Evolutionary conservation across 169 alveolate species (phyloP), one percentile per base, ranked within the genome.

Genomic region (Plasmodium chabaudi): DNA sequence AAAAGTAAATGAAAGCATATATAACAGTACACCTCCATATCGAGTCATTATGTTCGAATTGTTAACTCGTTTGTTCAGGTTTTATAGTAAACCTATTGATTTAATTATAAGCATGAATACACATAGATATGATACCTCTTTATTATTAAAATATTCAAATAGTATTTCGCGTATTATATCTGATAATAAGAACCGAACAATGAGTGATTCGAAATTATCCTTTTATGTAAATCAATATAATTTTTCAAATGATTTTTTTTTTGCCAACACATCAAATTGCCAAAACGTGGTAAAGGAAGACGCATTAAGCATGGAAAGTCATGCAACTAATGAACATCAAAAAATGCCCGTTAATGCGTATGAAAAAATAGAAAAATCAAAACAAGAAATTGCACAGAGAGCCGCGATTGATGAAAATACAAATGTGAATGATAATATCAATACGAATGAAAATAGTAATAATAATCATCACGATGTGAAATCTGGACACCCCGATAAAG

Each of bases 21-120:
- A 93, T 55, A 86, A 77, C 68, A 89, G 93, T 44, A 93, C 96
- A 12, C 96, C 96, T 17, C 96, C 96, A 1, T 93, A 93, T 82
- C 63, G 96, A 21, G 94, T 92, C 46, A 92, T 94, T 17, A 94
- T 92, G 87, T 93, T 93, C 42, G 96, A 93, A 60, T 72, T 93
- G 49, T 57, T 93, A 63, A 93, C 96, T 15, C 65, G 96, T 27
- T 71, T 93, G 34, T 65, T 93, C 46, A 88, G 88, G n/a, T 68
- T 93, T 46, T 92, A 92, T 68, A 17, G 19, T 15, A 49, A 82
- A 82, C 90, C 90, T 1, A 82, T 82, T 17, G 90, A 82, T 21
- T 47, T 82, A 53, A 82, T 82, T 55, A 25, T 82, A 23, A 70
- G 46, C 42, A 82, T 82, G 90, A 82, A 67, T 65, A 82, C 90